Evolutionary conservation across 768 basidiomycete species (phyloP), one percentile per base, ranked within the genome.

Genomic region (Leccinum truebloodii): DNA sequence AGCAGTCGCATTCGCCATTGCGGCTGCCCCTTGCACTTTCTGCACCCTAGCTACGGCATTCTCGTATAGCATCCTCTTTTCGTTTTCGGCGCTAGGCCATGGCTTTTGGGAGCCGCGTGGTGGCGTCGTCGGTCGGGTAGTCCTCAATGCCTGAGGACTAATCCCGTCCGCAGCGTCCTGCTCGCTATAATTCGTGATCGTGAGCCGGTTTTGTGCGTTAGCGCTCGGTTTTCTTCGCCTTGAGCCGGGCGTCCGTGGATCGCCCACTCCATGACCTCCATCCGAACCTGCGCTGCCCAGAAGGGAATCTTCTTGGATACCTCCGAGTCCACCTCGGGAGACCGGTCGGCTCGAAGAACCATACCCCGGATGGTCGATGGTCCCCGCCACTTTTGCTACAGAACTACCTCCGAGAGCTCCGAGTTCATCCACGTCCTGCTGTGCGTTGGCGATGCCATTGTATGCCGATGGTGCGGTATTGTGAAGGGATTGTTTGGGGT

Each of bases 181-280:
- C 34, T 81, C 77, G 20, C 72, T 75, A 35, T 71, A 65, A 59
- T 83, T 83, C 37, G 76, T 75, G 35, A 81, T 71, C 50, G 80
- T 80, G 13, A 81, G 65, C 4, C 80, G 71, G 54, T 74, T 75
- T 44, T 70, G 70, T 14, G 70, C 59, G 16, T 48, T 63, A n/a
- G 71, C 70, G 20, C 73, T 77, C 46, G 70, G 68, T 30, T 74
- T 73, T 59, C 75, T 68, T 57, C 74, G 75, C 13, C 76, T 55
- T 6, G 54, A 50, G 14, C 53, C 28, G 4, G 51, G 26, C 6
- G 55, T 37, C 3, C 73, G 70, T 9, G 57, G 24, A 9, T 59
- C 58, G 0, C 58, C 46, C 4, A 55, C 30, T 2, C 58, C 59
- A 0, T 55, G 59, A 12, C 44, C 35, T 6, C 51, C 63, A 9